phyloP scores from a whole-genome alignment of 345 rosid genomes.

The Gossypium arboreum region DNA sequence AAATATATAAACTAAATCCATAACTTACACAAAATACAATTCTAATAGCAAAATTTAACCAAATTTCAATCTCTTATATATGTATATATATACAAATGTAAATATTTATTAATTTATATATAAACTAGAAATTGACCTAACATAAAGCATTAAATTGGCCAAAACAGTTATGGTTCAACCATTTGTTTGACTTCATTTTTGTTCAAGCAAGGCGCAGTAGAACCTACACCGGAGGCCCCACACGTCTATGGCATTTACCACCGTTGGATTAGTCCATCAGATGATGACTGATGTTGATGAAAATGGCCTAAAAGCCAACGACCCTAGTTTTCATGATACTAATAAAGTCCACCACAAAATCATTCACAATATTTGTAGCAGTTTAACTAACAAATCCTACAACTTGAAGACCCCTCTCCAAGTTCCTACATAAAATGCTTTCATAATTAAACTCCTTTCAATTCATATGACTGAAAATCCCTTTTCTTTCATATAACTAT shows the following conservation, averaged over 20 bases:
- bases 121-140: too few species aligned
- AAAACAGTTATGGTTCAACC: constrained; percentile 40
- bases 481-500: background rate
- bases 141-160: background rate
- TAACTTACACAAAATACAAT: too few species aligned
- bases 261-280: constrained; percentile 30
- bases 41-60: too few species aligned
- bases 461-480: background rate
- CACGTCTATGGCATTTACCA: background rate
- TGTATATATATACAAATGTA: too few species aligned
- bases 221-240: background rate
- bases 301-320: constrained; percentile 16
- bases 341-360: constrained; percentile 37
- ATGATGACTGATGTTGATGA: background rate
- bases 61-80: too few species aligned
- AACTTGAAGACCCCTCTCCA: too few species aligned
- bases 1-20: too few species aligned
- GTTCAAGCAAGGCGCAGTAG: constrained; percentile 8
- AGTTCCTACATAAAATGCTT: background rate
- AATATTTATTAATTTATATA: too few species aligned
- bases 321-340: constrained; percentile 25
- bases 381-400: constrained; percentile 47
- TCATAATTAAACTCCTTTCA: background rate
- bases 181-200: constrained; percentile 33
- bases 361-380: constrained; percentile 44